phyloP scores from a whole-genome alignment of 2,329 filamentous ascomycete genomes.

The Beauveria caledonica region DNA sequence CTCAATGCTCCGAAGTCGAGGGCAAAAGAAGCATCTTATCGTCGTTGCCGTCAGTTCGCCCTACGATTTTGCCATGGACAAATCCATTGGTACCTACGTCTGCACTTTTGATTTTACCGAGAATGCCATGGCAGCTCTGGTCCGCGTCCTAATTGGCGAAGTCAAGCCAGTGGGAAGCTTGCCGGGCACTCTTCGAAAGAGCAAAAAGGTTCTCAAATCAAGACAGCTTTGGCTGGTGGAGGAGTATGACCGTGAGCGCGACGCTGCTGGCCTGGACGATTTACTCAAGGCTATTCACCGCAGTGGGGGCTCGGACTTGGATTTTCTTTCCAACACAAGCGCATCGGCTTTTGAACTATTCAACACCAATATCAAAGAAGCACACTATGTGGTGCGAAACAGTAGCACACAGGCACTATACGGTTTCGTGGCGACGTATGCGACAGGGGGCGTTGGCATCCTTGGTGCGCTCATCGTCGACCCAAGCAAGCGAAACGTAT shows the following conservation, averaged over 20 bases:
- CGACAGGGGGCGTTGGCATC: conserved; percentile 61
- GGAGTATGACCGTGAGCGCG: conserved; percentile 71
- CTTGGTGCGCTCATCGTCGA: conserved; percentile 88
- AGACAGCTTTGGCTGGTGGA: conserved; percentile 93
- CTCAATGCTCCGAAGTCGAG: conserved; percentile 66
- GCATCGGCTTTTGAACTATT: conserved; percentile 70
- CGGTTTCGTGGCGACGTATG: conserved; percentile 87
- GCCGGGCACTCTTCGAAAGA: conserved; percentile 73
- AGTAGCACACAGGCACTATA: conserved; percentile 87
- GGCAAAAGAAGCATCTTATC: conserved; percentile 80
- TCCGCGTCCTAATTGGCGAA: conserved; percentile 77
- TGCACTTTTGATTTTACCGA: conserved; percentile 97
- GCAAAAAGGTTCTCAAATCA: conserved; percentile 79
- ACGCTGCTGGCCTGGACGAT: conserved; percentile 64
- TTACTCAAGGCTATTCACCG: conserved; percentile 64
- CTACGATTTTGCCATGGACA: conserved; percentile 93
- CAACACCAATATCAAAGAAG: conserved; percentile 63
- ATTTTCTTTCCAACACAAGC: conserved; percentile 60
- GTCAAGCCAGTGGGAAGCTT: conserved; percentile 50
- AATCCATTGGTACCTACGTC: conserved; percentile 81
- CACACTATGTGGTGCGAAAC: conserved; percentile 88
- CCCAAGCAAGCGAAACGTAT: conserved; percentile 74
- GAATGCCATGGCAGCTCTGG: conserved; percentile 75
- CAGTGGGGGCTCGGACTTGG: conserved; percentile 55
- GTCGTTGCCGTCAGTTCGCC: conserved; percentile 92